Percentiles rank a stretch among this genome's conserved stretches.
Evolutionary conservation across 2,329 filamentous ascomycete species (phyloP).

Genomic region (Trichothecium sympodiale): DNA sequence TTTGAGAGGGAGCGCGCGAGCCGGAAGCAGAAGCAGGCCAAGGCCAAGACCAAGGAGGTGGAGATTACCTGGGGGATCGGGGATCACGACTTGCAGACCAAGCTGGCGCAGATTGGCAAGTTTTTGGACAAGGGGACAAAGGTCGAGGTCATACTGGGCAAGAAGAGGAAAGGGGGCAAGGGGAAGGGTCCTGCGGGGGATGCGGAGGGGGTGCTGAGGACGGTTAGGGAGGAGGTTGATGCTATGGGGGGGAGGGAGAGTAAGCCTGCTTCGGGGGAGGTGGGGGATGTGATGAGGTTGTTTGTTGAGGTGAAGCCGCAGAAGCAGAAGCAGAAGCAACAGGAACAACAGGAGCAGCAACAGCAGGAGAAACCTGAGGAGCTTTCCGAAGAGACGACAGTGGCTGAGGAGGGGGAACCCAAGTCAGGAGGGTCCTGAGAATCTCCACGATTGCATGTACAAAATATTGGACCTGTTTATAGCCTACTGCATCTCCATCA

Average conservation of each 20-base stretch:
- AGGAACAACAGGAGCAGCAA: too few species aligned
- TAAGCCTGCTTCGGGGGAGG: constrained; percentile 31
- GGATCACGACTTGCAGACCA: constrained; percentile 10
- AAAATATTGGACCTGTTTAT: too few species aligned
- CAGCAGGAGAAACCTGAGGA: not conserved
- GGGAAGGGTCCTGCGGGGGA: constrained; percentile 46
- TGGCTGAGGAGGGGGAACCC: too few species aligned
- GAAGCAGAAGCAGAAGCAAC: constrained; percentile 1
- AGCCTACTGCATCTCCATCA: too few species aligned
- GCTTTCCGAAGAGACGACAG: too few species aligned
- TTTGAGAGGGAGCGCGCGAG: constrained; percentile 31
- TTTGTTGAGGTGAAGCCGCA: constrained; percentile 11
- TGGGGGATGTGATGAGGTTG: constrained; percentile 31
- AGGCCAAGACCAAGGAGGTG: constrained; percentile 55
- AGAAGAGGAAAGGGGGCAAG: constrained; percentile 46
- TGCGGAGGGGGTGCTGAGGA: constrained; percentile 42
- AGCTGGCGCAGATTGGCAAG: constrained; percentile 20
- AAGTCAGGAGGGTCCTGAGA: too few species aligned
- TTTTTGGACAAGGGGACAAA: constrained; percentile 66
- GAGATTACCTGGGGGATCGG: constrained; percentile 82
- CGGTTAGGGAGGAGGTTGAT: constrained; percentile 22
- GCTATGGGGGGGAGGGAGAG: constrained; percentile 28
- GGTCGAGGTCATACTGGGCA: constrained; percentile 63
- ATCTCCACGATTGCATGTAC: too few species aligned
- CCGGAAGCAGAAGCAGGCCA: constrained; percentile 27